phyloP scores from a whole-genome alignment of 1,139 yeast genomes.

The Diutina siamensis region DNA sequence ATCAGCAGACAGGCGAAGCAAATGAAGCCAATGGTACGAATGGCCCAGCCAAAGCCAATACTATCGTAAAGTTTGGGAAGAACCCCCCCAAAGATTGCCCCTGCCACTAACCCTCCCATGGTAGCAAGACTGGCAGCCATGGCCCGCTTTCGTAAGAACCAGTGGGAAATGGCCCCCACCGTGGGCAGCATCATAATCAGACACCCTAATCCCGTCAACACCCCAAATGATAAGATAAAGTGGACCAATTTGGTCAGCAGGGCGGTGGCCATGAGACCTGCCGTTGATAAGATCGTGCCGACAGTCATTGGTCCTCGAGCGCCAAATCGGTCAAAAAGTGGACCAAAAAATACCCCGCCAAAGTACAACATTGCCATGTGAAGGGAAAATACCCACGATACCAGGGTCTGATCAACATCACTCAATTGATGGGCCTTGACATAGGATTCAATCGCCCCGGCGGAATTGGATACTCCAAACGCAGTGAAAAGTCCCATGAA shows the following conservation, averaged over 20 bases:
- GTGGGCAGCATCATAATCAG: conserved; percentile 48
- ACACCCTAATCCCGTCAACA: conserved; percentile 45
- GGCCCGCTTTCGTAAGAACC: conserved; percentile 46
- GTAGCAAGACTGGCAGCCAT: conserved; percentile 47
- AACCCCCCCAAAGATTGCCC: conserved; percentile 46
- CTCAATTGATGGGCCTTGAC: conserved; percentile 9
- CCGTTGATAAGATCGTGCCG: conserved; percentile 34
- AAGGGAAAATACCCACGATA: conserved; percentile 54
- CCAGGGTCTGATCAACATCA: conserved; percentile 8
- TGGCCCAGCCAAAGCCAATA: conserved; percentile 54
- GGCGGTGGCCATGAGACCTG: conserved; percentile 45
- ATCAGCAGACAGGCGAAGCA: conserved; percentile 24
- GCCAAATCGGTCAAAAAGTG: conserved; percentile 48
- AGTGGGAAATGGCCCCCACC: conserved; percentile 50
- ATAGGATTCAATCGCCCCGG: conserved; percentile 10
- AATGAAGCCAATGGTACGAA: conserved; percentile 43
- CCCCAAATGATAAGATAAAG: conserved; percentile 46
- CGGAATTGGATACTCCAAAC: conserved; percentile 10
- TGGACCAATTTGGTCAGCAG: conserved; percentile 42
- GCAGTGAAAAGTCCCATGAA: conserved; percentile 3
- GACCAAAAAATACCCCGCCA: conserved; percentile 51
- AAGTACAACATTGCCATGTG: conserved; percentile 45
- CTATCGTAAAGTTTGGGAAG: conserved; percentile 32
- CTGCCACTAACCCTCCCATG: conserved; percentile 55
- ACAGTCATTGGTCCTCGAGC: conserved; percentile 32